Base-by-base conservation (phyloP, 2,329 filamentous ascomycete genomes). In the Fusarium sp. region DNA sequence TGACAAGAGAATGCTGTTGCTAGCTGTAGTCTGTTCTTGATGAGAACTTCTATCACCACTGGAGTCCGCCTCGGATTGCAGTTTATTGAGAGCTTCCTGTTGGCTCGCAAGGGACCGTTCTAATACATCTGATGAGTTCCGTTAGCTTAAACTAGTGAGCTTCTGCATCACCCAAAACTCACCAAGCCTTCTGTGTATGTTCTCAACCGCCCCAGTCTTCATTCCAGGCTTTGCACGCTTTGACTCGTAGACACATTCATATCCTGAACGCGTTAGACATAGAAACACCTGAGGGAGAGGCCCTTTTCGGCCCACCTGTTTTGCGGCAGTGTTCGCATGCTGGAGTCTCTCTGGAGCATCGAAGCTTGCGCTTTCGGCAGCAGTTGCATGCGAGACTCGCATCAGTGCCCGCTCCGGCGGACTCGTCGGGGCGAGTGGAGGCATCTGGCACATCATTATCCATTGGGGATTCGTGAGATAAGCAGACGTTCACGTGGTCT, bases 131-230 rank as follows among this genome's bases (percentile, higher is more conserved):
- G 45, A 45, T 18, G 27, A 14, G 41, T 13, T 8, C 6, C 1
- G 14, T 20, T 3, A 58, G 50, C 11, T 37, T 48, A 16, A 3
- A 5, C 18, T 13, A 3, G 1, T 30, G 7, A 20, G 4, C n/a
- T 6, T 11, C 16, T 25, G 57, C 62, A 67, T 43, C 20, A 20
- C 23, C 10, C 35, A 9, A 50, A 35, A 58, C 60, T 14, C 50
- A 81, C 81, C 79, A 25, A 84, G 72, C 67, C 83, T 76, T 63
- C 78, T 72, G 59, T 82, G 82, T 25, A 84, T 67, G 37, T 77
- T 80, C 39, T 84, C 82, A 27, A 85, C 77, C 2, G 81, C 83
- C 1, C 83, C 83, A 11, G 76, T 72, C 68, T 83, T 84, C 65
- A 85, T 78, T 4, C 83, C 82, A 5, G 83, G 83, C 65, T 82